These are phyloP conservation scores for Gonapodya sp. DNA, from an alignment of 192 early-diverging fungal species.

Conservation along the genomic window DNA sequence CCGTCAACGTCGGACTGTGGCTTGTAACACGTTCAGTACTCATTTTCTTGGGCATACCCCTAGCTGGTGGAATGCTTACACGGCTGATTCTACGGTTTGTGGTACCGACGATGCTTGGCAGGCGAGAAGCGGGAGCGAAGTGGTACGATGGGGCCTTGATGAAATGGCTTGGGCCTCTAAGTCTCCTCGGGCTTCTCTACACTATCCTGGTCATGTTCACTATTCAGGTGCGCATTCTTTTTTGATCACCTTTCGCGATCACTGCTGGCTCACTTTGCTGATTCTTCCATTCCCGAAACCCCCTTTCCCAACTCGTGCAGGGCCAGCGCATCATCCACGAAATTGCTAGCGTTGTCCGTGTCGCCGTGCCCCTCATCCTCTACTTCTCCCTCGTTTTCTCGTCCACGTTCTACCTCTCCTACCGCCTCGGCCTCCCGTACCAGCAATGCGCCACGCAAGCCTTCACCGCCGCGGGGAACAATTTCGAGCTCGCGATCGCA, in stretches of 20 bases:
- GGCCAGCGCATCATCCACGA: slow-evolving; percentile 46
- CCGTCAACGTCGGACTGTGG: not conserved
- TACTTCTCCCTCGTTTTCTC: slow-evolving; percentile 54
- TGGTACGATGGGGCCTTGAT: slow-evolving; percentile 52
- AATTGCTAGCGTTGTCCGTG: slow-evolving; percentile 48
- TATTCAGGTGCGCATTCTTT: slow-evolving; percentile 20
- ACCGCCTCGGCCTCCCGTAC: slow-evolving; percentile 29
- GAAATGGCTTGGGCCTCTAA: slow-evolving; percentile 38
- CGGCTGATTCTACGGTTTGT: slow-evolving; percentile 25
- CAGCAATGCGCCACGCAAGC: slow-evolving; percentile 38
- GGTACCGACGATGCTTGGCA: not conserved
- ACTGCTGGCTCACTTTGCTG: not conserved
- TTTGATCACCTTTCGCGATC: not conserved
- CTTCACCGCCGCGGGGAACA: slow-evolving; percentile 59
- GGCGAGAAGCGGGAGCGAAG: slow-evolving; percentile 13
- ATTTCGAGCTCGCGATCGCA: slow-evolving; percentile 69
- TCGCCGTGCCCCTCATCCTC: slow-evolving; percentile 48
- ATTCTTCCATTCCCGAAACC: slow-evolving; percentile 9
- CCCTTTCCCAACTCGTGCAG: slow-evolving; percentile 21
- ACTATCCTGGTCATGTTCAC: slow-evolving; percentile 67
- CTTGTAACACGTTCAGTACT: slow-evolving; percentile 35
- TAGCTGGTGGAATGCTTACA: slow-evolving; percentile 47
- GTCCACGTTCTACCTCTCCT: slow-evolving; percentile 30
- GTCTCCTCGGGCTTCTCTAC: slow-evolving; percentile 50
- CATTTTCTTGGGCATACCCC: slow-evolving; percentile 59